phyloP scores from a whole-genome alignment of 306 rosid genomes.

The Prunus dulcis region DNA sequence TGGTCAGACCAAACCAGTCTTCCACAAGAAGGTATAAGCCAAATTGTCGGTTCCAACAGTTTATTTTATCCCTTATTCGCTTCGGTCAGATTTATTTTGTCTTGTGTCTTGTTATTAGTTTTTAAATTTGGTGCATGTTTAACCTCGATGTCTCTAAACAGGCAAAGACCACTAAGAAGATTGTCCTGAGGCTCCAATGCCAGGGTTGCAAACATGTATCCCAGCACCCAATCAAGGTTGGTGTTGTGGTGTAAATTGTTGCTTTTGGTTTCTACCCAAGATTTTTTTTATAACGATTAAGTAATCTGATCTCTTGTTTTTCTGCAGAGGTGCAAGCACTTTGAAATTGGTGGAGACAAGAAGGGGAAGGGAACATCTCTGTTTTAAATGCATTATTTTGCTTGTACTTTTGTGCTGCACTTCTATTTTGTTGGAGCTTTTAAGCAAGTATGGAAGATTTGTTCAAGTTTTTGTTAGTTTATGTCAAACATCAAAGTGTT shows the following conservation, averaged over 20 bases:
- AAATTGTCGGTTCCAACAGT: neutral
- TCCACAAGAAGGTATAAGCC: conserved; percentile 35
- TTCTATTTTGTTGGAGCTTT: neutral
- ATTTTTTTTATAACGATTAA: neutral
- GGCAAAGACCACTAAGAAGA: conserved; percentile 42
- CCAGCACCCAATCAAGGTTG: conserved; percentile 38
- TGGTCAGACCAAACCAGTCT: conserved; percentile 47
- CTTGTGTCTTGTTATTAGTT: neutral
- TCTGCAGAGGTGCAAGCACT: conserved; percentile 43
- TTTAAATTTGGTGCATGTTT: neutral
- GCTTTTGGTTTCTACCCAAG: neutral
- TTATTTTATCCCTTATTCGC: neutral
- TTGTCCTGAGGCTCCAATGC: conserved; percentile 40
- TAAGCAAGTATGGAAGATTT: neutral
- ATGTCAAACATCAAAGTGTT: neutral
- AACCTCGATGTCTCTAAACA: neutral
- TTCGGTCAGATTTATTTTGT: neutral
- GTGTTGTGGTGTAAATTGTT: neutral
- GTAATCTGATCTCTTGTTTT: neutral
- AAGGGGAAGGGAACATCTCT: conserved; percentile 46
- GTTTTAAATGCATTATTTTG: conserved; percentile 15
- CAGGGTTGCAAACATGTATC: conserved; percentile 39
- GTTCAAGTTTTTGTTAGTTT: conserved; percentile 6
- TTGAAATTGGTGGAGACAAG: conserved; percentile 44
- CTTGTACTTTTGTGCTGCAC: neutral